Percentiles rank a stretch among this genome's conserved stretches.
These are phyloP conservation scores for Golubevia pallescens DNA, from an alignment of 1,284 basidiomycete genomes.

Conservation along the genomic window DNA sequence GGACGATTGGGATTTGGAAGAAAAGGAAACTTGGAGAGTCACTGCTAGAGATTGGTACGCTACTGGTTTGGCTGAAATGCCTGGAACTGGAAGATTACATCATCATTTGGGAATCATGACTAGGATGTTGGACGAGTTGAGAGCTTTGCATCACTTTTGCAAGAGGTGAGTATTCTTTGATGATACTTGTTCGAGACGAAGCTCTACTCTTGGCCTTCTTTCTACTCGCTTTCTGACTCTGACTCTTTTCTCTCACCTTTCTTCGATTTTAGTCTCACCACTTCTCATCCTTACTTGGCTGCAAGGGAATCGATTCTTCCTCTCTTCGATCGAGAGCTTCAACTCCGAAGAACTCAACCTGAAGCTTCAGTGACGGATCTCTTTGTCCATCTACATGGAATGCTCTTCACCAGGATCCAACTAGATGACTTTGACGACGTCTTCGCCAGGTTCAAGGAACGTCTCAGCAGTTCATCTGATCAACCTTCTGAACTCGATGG, in stretches of 20 bases:
- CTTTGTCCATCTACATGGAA: conserved; percentile 89
- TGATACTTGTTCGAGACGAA: not conserved
- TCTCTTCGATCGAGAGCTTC: conserved; percentile 79
- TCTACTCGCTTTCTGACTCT: not conserved
- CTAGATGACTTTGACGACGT: conserved; percentile 86
- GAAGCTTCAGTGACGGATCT: conserved; percentile 81
- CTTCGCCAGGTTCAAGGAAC: conserved; percentile 82
- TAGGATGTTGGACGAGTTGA: conserved; percentile 78
- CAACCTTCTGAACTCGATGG: not conserved
- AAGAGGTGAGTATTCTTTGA: conserved; percentile 74
- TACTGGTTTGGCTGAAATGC: conserved; percentile 82
- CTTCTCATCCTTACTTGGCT: conserved; percentile 81
- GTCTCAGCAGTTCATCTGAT: conserved; percentile 66
- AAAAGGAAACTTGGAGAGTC: conserved; percentile 88
- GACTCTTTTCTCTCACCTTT: not conserved
- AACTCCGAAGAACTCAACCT: conserved; percentile 69
- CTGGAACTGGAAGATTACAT: conserved; percentile 88
- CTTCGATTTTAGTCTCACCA: conserved; percentile 70
- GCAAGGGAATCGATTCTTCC: conserved; percentile 85
- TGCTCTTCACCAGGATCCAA: conserved; percentile 92
- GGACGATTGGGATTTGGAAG: conserved; percentile 82
- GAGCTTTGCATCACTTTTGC: conserved; percentile 88
- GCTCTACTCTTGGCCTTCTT: not conserved
- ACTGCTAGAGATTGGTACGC: conserved; percentile 94
- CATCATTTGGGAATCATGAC: conserved; percentile 91